Conservation (phyloP, 176 grass and related monocot genomes). For the Oryza glaberrima region DNA sequence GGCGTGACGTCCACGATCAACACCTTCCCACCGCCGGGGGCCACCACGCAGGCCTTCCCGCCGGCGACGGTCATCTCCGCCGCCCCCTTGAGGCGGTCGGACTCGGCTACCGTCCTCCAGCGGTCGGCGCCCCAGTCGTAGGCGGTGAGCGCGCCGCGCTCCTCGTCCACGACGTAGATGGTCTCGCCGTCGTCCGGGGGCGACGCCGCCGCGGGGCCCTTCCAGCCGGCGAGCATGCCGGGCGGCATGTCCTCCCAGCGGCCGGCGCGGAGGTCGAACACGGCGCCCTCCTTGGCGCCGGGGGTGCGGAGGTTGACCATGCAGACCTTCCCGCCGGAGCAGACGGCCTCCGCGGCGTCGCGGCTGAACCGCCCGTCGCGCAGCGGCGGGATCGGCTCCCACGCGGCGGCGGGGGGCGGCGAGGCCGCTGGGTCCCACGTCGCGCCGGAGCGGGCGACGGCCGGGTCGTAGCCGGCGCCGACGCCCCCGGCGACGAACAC, state of each 20-base stretch:
- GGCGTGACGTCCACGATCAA: constrained; percentile 54
- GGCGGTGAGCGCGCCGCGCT: constrained; percentile 40
- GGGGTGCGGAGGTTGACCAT: constrained; percentile 74
- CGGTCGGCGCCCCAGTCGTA: constrained; percentile 66
- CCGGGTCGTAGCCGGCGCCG: constrained; percentile 53
- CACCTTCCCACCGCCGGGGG: constrained; percentile 39
- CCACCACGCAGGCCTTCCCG: constrained; percentile 55
- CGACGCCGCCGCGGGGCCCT: constrained; percentile 46
- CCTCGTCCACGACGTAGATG: constrained; percentile 70
- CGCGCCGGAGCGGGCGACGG: constrained; percentile 53
- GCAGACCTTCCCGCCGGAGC: constrained; percentile 74
- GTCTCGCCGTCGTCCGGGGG: constrained; percentile 4
- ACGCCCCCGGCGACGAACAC: constrained; percentile 73
- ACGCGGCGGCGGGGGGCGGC: not conserved
- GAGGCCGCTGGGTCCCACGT: constrained; percentile 50
- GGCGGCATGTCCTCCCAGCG: constrained; percentile 88
- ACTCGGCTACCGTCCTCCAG: constrained; percentile 55
- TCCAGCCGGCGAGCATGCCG: constrained; percentile 78
- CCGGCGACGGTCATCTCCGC: constrained; percentile 59
- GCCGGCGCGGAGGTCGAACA: constrained; percentile 50
- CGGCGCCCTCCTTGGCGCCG: constrained; percentile 63
- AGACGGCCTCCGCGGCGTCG: constrained; percentile 68
- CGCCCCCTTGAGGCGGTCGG: constrained; percentile 59
- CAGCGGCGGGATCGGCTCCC: constrained; percentile 71
- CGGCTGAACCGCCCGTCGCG: constrained; percentile 72